These are phyloP conservation scores for Saccharomyces hybrid DNA, from an alignment of 1,139 yeast genomes.

Conservation along the genomic window DNA sequence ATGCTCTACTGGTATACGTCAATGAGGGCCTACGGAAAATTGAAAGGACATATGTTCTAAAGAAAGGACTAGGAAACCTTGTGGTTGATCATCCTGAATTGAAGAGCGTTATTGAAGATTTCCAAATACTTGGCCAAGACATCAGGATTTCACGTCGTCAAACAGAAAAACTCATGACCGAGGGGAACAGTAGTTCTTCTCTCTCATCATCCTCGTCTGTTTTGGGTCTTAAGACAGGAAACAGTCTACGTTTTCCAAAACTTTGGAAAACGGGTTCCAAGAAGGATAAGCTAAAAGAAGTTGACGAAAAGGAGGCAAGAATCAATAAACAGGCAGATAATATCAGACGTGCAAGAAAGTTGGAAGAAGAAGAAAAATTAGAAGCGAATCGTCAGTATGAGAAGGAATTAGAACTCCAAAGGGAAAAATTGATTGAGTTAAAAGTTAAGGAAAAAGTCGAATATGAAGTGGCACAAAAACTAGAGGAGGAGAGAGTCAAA, in stretches of 20 bases:
- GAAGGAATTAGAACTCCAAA: constrained; percentile 14
- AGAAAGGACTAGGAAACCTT: constrained; percentile 7
- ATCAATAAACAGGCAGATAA: constrained; percentile 17
- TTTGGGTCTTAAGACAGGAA: constrained; percentile 4
- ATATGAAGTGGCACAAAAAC: constrained; percentile 14
- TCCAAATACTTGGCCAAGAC: constrained; percentile 26
- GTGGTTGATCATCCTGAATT: constrained; percentile 11
- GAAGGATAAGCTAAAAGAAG: constrained; percentile 13
- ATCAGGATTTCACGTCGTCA: constrained; percentile 19
- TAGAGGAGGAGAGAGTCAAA: constrained; percentile 9
- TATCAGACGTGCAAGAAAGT: constrained; percentile 14
- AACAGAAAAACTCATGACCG: constrained; percentile 2
- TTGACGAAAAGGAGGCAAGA: constrained; percentile 5
- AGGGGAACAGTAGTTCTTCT: neutral
- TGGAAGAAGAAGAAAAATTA: constrained; percentile 9
- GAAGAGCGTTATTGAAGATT: constrained; percentile 17
- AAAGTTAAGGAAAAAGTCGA: constrained; percentile 23
- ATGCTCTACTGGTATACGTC: constrained; percentile 16
- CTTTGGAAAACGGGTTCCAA: constrained; percentile 7
- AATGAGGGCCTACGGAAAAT: constrained; percentile 22
- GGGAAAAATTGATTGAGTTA: constrained; percentile 19
- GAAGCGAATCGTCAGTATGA: constrained; percentile 13
- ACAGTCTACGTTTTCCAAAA: constrained; percentile 7
- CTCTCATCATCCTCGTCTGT: neutral
- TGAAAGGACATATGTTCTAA: constrained; percentile 16